phyloP scores from a whole-genome alignment of 108 stramenopile genomes.

The Cyclotella baltica region DNA sequence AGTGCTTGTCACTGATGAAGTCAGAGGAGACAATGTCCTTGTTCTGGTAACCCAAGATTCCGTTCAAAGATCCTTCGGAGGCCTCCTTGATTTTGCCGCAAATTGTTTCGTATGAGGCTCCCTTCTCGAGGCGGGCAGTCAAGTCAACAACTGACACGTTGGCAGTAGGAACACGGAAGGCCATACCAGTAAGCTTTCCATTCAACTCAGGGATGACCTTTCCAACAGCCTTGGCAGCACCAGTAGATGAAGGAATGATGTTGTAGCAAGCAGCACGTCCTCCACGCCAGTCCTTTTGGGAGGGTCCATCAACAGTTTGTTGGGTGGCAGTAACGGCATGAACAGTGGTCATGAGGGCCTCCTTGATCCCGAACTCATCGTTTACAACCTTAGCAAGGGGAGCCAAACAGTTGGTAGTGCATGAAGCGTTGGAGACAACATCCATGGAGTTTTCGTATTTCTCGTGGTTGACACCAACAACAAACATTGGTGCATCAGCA shows the following conservation, averaged over 20 bases:
- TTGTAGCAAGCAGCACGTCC: no score
- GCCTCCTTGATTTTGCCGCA: slow-evolving; percentile 96
- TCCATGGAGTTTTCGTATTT: slow-evolving; percentile 75
- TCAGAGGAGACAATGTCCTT: slow-evolving; percentile 96
- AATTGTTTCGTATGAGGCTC: slow-evolving; percentile 95
- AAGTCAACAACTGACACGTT: slow-evolving; percentile 99
- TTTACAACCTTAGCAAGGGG: slow-evolving; percentile 98
- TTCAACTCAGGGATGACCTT: slow-evolving; percentile 95
- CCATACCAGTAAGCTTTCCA: slow-evolving; percentile 99
- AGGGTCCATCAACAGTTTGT: slow-evolving; percentile 95
- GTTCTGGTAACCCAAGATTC: slow-evolving; percentile 95
- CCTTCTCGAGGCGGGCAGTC: slow-evolving; percentile 93
- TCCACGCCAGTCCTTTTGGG: slow-evolving; percentile 94
- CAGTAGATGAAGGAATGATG: slow-evolving; percentile 94
- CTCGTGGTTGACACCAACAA: slow-evolving; percentile 97
- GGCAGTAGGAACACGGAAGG: slow-evolving; percentile 99
- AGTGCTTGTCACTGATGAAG: slow-evolving; percentile 92
- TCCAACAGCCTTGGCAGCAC: slow-evolving; percentile 76
- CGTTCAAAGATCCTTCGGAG: slow-evolving; percentile 93
- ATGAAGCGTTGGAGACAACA: slow-evolving; percentile 97
- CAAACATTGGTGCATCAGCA: slow-evolving; percentile 97
- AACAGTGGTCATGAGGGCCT: slow-evolving; percentile 99
- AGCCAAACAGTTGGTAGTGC: slow-evolving; percentile 99
- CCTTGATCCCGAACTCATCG: slow-evolving; percentile 95
- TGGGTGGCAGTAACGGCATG: slow-evolving; percentile 98